phyloP scores from a whole-genome alignment of 1,284 basidiomycete species.

The Cryptococcus sp. region DNA sequence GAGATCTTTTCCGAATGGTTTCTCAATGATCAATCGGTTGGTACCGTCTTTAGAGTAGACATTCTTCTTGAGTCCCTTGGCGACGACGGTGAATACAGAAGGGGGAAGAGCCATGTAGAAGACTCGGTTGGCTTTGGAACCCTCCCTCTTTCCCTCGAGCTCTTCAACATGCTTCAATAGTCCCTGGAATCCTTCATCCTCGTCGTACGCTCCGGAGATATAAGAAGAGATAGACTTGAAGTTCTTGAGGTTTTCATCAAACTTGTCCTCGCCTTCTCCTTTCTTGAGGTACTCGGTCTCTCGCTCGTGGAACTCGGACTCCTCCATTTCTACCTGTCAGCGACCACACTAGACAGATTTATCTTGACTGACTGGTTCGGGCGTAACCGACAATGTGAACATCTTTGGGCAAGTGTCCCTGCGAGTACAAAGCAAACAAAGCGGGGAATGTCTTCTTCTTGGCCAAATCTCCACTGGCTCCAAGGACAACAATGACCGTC shows the following conservation, averaged over 20 bases:
- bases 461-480: slow-evolving; percentile 94
- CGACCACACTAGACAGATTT: slow-evolving; percentile 1
- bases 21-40: slow-evolving; percentile 92
- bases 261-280: slow-evolving; percentile 55
- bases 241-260: slow-evolving; percentile 62
- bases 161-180: slow-evolving; percentile 70
- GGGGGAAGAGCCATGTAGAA: slow-evolving; percentile 95
- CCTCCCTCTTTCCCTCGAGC: slow-evolving; percentile 64
- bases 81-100: slow-evolving; percentile 84
- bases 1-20: slow-evolving; percentile 92
- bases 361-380: slow-evolving; percentile 59
- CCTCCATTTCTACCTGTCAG: slow-evolving; percentile 64
- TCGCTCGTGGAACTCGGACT: slow-evolving; percentile 77
- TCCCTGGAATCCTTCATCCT: slow-evolving; percentile 68
- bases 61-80: slow-evolving; percentile 72
- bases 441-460: slow-evolving; percentile 99
- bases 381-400: slow-evolving; percentile 91
- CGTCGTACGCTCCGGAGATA: slow-evolving; percentile 81
- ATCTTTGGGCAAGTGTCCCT: slow-evolving; percentile 72
- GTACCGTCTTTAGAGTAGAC: slow-evolving; percentile 68
- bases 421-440: slow-evolving; percentile 78
- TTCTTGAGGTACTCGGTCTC: slow-evolving; percentile 78
- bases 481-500: slow-evolving; percentile 86
- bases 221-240: slow-evolving; percentile 79
- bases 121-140: slow-evolving; percentile 59